Evolutionary conservation across 805 yeast genomes (phyloP), one percentile per base, ranked within the genome.

Genomic region (Schizosaccharomyces japonicus): DNA sequence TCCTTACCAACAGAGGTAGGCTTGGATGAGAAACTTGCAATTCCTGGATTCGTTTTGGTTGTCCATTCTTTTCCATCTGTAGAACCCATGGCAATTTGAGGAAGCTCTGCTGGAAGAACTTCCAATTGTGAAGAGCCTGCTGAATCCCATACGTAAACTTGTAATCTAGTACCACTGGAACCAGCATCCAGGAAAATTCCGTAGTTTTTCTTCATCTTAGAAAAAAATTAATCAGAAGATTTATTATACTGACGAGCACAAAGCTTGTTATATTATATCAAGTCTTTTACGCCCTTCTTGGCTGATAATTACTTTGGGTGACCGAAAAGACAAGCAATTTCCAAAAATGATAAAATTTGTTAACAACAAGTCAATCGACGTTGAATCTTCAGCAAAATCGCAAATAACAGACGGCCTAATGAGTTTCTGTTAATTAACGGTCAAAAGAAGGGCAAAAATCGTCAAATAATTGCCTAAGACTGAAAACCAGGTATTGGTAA

Each of bases 101-200:
- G 94, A 40, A 72, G 54, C 0, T 62, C 53, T 2, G 55, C 49
- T 27, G 60, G 65, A 39, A 34, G 11, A 21, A 45, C 46, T 11
- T 47, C 21, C 10, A 19, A 32, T 17, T 39, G 39, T 31, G 45
- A 19, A 15, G 31, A 45, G 1, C 54, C 52, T 1, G 76, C 66
- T 54, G 76, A 75, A 11, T 70, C 69, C 95, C 95, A 87, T 50
- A 70, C 67, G 59, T 81, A 87, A 8, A 87, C 72, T 59, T 82
- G 85, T 13, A 80, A 69, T 48, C 98, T 66, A 3, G 95, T 83
- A 1, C 98, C 98, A 0, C 94, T 80, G 1, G 95, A 84, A 1
- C 98, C 98, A 0, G 95, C 83, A 61, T 87, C 98, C 2, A 87
- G 71, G 13, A 87, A 92, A 28, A 90, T 77, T 26, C 94, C 95